Conservation (phyloP, 176 grass and related monocot genomes). For the Poa pratensis region DNA sequence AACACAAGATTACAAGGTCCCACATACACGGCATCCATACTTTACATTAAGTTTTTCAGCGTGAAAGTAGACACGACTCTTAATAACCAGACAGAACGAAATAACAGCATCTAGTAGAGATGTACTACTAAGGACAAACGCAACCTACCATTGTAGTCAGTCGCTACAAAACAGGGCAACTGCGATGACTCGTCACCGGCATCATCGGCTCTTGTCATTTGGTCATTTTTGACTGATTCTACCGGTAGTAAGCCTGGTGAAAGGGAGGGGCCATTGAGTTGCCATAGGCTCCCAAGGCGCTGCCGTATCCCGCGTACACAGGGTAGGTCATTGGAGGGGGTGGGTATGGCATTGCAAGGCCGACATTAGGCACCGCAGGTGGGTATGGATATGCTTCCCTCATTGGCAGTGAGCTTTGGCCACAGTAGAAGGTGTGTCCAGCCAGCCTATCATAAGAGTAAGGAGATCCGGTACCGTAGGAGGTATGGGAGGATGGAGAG, state of each 20-base stretch:
- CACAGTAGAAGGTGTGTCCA: constrained; percentile 59
- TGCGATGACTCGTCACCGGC: neutral
- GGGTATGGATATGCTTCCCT: constrained; percentile 68
- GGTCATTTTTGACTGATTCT: constrained; percentile 43
- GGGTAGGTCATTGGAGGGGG: constrained; percentile 66
- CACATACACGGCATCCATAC: constrained; percentile 5
- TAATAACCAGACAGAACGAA: constrained; percentile 43
- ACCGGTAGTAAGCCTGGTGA: constrained; percentile 74
- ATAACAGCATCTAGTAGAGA: constrained; percentile 49
- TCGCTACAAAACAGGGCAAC: constrained; percentile 69
- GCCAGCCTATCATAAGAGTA: constrained; percentile 57
- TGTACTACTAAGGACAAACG: constrained; percentile 33
- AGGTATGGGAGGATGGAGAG: constrained; percentile 61
- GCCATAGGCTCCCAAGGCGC: constrained; percentile 46
- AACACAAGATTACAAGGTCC: neutral
- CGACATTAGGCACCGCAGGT: constrained; percentile 41
- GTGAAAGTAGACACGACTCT: neutral
- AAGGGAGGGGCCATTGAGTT: constrained; percentile 52
- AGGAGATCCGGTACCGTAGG: constrained; percentile 47
- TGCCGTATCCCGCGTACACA: constrained; percentile 48
- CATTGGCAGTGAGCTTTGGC: constrained; percentile 50
- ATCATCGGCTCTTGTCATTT: constrained; percentile 54
- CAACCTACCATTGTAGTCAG: constrained; percentile 67
- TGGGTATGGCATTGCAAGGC: constrained; percentile 55
- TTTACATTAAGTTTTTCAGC: constrained; percentile 20